phyloP scores from a whole-genome alignment of 164 flowering plant genomes.

The Dillenia suffruticosa region DNA sequence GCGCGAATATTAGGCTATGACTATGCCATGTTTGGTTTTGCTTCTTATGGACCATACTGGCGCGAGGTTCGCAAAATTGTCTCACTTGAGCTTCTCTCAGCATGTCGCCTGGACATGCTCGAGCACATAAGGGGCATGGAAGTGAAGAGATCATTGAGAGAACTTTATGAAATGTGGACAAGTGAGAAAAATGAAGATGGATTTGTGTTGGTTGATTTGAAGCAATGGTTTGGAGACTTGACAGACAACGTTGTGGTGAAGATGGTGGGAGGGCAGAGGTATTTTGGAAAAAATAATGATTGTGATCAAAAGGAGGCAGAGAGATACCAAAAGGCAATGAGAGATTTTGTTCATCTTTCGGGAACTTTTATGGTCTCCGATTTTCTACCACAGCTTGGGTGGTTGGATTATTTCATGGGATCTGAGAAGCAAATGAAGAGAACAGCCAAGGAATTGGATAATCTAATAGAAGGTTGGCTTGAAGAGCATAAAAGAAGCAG shows the following conservation, averaged over 20 bases:
- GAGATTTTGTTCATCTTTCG: slow-evolving; percentile 7
- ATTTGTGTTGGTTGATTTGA: slow-evolving; percentile 6
- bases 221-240: slow-evolving; percentile 10
- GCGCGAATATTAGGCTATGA: slow-evolving; percentile 2
- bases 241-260: slow-evolving; percentile 11
- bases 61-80: no score
- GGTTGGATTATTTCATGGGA: slow-evolving; percentile 15
- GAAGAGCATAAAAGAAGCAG: slow-evolving; percentile 11
- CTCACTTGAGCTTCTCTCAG: no score
- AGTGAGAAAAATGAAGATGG: background rate
- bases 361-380: slow-evolving; percentile 16
- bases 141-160: background rate
- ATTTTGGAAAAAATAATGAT: background rate
- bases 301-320: slow-evolving; percentile 4
- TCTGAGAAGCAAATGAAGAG: slow-evolving; percentile 16
- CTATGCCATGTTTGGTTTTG: no score
- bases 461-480: slow-evolving; percentile 2
- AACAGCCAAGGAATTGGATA: slow-evolving; percentile 13
- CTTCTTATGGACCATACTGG: no score
- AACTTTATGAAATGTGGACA: slow-evolving; percentile 6
- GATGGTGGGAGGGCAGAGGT: background rate
- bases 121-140: slow-evolving; percentile 8
- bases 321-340: slow-evolving; percentile 7
- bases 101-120: slow-evolving; percentile 11
- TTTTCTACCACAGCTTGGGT: slow-evolving; percentile 13